Evolutionary conservation across 148 eudicot species (phyloP).

Genomic region (Dianthus caryophyllus): DNA sequence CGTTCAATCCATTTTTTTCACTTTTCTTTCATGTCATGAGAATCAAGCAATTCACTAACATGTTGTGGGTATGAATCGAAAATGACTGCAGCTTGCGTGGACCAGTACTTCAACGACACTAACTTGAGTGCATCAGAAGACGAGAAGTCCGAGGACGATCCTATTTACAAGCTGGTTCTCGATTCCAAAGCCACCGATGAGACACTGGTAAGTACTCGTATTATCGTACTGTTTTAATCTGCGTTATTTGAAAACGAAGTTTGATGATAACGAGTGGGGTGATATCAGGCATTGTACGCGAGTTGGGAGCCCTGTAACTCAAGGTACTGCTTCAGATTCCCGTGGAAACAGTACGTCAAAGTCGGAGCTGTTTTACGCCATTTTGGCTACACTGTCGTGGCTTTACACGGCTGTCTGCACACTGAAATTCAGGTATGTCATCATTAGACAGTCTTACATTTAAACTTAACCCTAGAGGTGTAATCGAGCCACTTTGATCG

Average conservation of each 20-base stretch:
- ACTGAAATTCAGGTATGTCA: slow-evolving; percentile 75
- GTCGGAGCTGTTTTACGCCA: slow-evolving; percentile 79
- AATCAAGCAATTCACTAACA: slow-evolving; percentile 1
- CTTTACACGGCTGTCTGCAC: slow-evolving; percentile 82
- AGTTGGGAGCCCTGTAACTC: slow-evolving; percentile 93
- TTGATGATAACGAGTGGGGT: not conserved
- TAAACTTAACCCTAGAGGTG: too few species aligned
- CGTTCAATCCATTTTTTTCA: not conserved
- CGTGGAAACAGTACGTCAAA: slow-evolving; percentile 81
- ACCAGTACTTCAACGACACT: slow-evolving; percentile 54
- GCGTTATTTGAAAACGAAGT: not conserved
- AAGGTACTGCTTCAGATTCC: slow-evolving; percentile 47
- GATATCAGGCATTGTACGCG: slow-evolving; percentile 70
- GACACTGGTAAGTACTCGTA: slow-evolving; percentile 41
- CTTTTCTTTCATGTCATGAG: not conserved
- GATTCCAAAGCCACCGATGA: slow-evolving; percentile 78
- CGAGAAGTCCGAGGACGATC: slow-evolving; percentile 58
- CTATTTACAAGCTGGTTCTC: slow-evolving; percentile 64
- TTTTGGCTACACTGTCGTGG: slow-evolving; percentile 83
- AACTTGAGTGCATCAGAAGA: slow-evolving; percentile 30
- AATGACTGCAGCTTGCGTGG: slow-evolving; percentile 65
- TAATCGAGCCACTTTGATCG: too few species aligned
- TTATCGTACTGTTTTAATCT: not conserved
- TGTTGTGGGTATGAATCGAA: slow-evolving; percentile 8
- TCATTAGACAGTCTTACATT: not conserved